Percentiles rank a stretch among this genome's conserved stretches.
These are phyloP conservation scores for Xylaria sp. DNA, from an alignment of 2,329 filamentous ascomycete species.

Conservation along the genomic window DNA sequence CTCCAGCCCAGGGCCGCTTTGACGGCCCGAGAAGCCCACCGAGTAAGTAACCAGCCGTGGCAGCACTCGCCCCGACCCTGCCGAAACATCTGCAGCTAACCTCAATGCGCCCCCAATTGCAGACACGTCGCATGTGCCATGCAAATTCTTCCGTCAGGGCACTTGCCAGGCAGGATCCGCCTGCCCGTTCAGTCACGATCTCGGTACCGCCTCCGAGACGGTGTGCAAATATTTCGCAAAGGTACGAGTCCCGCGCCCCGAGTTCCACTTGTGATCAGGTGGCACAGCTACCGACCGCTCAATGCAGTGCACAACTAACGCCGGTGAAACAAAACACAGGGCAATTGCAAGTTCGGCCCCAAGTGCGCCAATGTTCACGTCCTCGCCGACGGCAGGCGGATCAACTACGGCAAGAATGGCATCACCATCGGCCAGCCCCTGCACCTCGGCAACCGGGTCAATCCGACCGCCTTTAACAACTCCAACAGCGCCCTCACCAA, in stretches of 20 bases:
- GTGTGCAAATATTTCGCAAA: slow-evolving; percentile 99
- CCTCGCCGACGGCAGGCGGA: slow-evolving; percentile 86
- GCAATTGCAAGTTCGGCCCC: slow-evolving; percentile 97
- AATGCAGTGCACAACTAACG: slow-evolving; percentile 6
- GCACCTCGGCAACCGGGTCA: slow-evolving; percentile 68
- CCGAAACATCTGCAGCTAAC: slow-evolving; percentile 16
- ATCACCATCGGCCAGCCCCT: slow-evolving; percentile 64
- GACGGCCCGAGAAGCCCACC: slow-evolving; percentile 66
- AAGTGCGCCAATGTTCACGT: slow-evolving; percentile 98
- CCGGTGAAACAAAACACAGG: slow-evolving; percentile 55
- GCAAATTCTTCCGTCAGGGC: slow-evolving; percentile 98
- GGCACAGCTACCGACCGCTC: slow-evolving; percentile 9
- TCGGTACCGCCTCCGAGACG: slow-evolving; percentile 80
- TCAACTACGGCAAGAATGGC: slow-evolving; percentile 76
- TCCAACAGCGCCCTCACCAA: slow-evolving; percentile 73
- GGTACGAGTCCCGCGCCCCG: slow-evolving; percentile 54
- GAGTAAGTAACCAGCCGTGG: slow-evolving; percentile 51
- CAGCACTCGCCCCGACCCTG: neutral
- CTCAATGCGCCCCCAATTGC: slow-evolving; percentile 19
- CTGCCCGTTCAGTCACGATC: slow-evolving; percentile 94
- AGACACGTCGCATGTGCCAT: slow-evolving; percentile 97
- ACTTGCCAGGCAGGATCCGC: slow-evolving; percentile 94
- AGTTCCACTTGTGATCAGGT: slow-evolving; percentile 3
- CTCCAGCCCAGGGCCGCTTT: slow-evolving; percentile 48
- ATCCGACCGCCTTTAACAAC: slow-evolving; percentile 61